Evolutionary conservation across 2,329 filamentous ascomycete species (phyloP).

Genomic region (Monosporascus sp.): DNA sequence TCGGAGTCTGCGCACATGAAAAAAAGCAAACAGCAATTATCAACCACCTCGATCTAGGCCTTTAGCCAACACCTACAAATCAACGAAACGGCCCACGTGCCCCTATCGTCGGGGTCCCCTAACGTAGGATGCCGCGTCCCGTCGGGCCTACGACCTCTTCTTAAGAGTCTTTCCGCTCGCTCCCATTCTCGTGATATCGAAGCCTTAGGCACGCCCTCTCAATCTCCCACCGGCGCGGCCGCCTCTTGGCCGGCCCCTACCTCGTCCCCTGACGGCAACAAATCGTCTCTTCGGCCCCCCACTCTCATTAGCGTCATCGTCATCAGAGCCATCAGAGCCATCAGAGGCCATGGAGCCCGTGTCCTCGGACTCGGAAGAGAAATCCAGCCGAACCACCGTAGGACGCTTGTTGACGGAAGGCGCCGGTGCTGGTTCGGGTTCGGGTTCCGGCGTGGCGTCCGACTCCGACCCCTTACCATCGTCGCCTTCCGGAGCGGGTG

Average conservation of each 20-base stretch:
- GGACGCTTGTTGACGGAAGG: constrained; percentile 11
- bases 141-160: too few relatives aligned
- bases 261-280: constrained; percentile 17
- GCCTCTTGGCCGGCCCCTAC: constrained; percentile 8
- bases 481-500: constrained; percentile 7
- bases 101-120: too few relatives aligned
- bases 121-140: too few relatives aligned
- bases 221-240: constrained; percentile 4
- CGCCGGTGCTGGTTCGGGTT: constrained; percentile 4
- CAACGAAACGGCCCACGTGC: too few relatives aligned
- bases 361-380: constrained; percentile 12
- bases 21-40: too few relatives aligned
- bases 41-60: too few relatives aligned
- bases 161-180: too few relatives aligned
- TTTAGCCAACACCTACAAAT: too few relatives aligned
- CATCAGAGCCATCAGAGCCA: constrained; percentile 11
- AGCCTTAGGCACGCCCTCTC: constrained; percentile 36
- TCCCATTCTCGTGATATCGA: too few relatives aligned
- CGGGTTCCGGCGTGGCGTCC: constrained; percentile 11
- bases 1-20: too few relatives aligned
- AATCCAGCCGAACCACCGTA: constrained; percentile 18
- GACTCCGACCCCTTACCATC: constrained; percentile 6
- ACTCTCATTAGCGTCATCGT: background rate
- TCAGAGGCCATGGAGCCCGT: constrained; percentile 12
- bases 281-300: constrained; percentile 36